Percentiles rank a stretch among this genome's conserved stretches.
These are phyloP conservation scores for Asterochloris sp. DNA, from an alignment of 139 green algal genomes.

Conservation along the genomic window DNA sequence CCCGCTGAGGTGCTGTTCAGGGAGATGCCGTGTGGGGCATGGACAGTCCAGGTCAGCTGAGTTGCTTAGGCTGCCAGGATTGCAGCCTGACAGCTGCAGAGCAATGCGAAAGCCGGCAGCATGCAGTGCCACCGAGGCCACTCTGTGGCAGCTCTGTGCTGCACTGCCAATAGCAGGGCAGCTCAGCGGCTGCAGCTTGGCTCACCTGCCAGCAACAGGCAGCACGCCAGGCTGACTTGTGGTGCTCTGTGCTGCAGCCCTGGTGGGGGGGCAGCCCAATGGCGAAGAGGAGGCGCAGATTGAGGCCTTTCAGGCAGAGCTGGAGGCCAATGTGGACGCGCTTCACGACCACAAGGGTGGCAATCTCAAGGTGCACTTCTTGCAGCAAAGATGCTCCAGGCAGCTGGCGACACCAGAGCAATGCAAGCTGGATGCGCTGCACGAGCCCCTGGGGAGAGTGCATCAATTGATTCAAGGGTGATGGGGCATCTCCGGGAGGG, in stretches of 20 bases:
- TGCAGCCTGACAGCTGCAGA: not conserved
- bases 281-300: constrained; percentile 10
- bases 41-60: not conserved
- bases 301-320: constrained; percentile 6
- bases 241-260: not conserved
- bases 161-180: no score
- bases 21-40: not conserved
- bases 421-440: no score
- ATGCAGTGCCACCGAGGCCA: not conserved
- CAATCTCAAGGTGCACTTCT: not conserved
- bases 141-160: not conserved
- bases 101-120: no score
- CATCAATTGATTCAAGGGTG: no score
- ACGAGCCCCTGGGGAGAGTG: no score
- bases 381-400: not conserved
- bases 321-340: constrained; percentile 7
- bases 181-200: not conserved
- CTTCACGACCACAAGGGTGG: constrained; percentile 7
- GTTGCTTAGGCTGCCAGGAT: not conserved
- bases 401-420: no score
- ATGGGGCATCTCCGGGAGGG: no score
- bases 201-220: not conserved
- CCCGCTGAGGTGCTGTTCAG: not conserved
- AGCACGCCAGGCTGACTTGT: no score
- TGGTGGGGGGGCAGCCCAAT: constrained; percentile 3